Evolutionary conservation across 306 rosid genomes (phyloP), one percentile per base, ranked within the genome.

Genomic region (Rosa lucieae): DNA sequence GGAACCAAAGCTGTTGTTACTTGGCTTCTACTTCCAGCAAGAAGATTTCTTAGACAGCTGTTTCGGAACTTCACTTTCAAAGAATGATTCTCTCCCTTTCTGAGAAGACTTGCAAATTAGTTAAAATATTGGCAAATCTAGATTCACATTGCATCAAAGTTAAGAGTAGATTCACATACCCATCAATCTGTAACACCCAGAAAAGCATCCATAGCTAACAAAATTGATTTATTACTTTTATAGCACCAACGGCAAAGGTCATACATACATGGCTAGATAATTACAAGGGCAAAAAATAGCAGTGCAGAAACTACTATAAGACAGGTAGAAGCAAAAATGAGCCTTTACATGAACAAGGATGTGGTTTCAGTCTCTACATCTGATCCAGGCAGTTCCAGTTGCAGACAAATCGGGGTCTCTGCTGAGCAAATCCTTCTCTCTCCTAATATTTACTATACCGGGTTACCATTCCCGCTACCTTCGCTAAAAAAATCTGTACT

Each of bases 401-500:
- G 75, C 76, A 56, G 82, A 63, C 65, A 74, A 72, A 80, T 9
- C 40, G 40, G 37, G 67, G 68, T 73, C 84, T 82, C 75, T 35
- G 69, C 79, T 21, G 75, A 71, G 79, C 74, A 78, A 48, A 69
- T 67, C 77, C 75, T 43, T 48, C 32, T 74, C 81, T 79, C 87
- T 76, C 66, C 49, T 67, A 56, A 51, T 77, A 83, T 80, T 18
- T 84, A 88, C 85, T 77, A 79, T 78, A 56, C 74, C 83, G 43
- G 47, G 80, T 78, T 77, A 26, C 86, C 26, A 73, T 81, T 84
- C 58, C 70, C 62, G 84, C 87, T 86, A 74, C 58, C 80, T 15
- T 84, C 88, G 75, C 87, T 92, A 63, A 89, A 91, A 73, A 86
- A 88, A 40, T 88, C 94, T 4, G 91, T 81, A 88, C 94, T 92